These are phyloP conservation scores for Hirsutella rhossiliensis DNA, from an alignment of 2,329 filamentous ascomycete species.

Conservation along the genomic window DNA sequence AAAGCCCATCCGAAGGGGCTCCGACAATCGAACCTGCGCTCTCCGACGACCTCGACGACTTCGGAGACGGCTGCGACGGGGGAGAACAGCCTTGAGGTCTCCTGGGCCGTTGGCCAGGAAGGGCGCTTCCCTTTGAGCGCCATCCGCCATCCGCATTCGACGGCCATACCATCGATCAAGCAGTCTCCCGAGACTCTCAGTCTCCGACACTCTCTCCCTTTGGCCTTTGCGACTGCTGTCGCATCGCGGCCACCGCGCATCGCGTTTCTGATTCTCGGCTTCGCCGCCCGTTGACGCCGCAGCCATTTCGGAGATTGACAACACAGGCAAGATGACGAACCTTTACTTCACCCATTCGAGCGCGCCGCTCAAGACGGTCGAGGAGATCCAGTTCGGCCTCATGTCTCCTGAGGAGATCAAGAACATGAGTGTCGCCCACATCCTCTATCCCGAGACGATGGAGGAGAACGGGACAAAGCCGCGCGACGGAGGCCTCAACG, in stretches of 20 bases:
- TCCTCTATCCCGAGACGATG: slow-evolving; percentile 99
- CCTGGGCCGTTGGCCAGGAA: slow-evolving; percentile 34
- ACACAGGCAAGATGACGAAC: slow-evolving; percentile 66
- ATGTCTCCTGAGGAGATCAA: slow-evolving; percentile 98
- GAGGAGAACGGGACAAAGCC: slow-evolving; percentile 88
- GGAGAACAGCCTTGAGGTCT: slow-evolving; percentile 32
- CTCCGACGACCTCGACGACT: slow-evolving; percentile 22
- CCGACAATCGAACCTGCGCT: slow-evolving; percentile 22
- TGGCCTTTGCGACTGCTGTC: slow-evolving; percentile 4
- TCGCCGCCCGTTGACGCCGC: slow-evolving; percentile 8
- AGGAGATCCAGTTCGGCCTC: slow-evolving; percentile 98
- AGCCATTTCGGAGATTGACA: slow-evolving; percentile 1
- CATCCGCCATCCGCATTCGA: slow-evolving; percentile 24
- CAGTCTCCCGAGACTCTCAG: slow-evolving; percentile 1
- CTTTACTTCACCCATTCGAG: slow-evolving; percentile 82
- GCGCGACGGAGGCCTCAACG: slow-evolving; percentile 84
- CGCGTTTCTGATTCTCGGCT: slow-evolving; percentile 6
- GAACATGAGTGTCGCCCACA: slow-evolving; percentile 92
- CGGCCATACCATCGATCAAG: slow-evolving; percentile 19
- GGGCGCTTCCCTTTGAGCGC: slow-evolving; percentile 29
- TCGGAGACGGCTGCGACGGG: slow-evolving; percentile 32
- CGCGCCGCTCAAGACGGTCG: slow-evolving; percentile 91
- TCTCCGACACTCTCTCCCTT: slow-evolving; percentile 10
- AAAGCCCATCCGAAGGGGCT: slow-evolving; percentile 14
- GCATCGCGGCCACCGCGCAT: slow-evolving; percentile 6